Evolutionary conservation across 2,329 filamentous ascomycete species (phyloP), one percentile per base, ranked within the genome.

Genomic region (Thielaviopsis ethacetica): DNA sequence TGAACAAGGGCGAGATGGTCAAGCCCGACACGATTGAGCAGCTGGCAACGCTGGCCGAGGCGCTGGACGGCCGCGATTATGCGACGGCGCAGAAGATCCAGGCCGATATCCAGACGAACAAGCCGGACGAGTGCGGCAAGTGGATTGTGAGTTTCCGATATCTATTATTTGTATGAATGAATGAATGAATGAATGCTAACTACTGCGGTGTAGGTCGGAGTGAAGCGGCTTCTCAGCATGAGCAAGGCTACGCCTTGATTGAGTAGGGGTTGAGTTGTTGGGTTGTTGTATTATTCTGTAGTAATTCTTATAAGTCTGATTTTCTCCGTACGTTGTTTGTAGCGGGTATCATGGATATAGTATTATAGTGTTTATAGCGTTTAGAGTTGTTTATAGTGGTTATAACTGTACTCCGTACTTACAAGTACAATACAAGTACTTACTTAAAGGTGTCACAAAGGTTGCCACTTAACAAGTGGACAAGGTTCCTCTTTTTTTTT

Each of bases 1-100:
- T 98, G 53, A 98, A 97, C 77, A 97, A 97, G 64, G 86, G 91
- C 67, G 91, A 97, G 67, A 76, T 96, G 49, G 76, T 97, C 58
- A 87, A 86, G 73, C 81, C 86, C 1, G 84, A 87, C 66, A 96
- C 86, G 0, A 80, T 91, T 55, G 76, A 81, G 62, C 76, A 84
- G 67, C 75, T 91, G 65, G 75, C 76, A 9, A 74, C 82, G 65
- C 72, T 90, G 30, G 79, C 86, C 9, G 73, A 80, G 62, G 81
- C 85, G 26, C 71, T 94, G 58, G 80, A 86, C 65, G 70, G 74
- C 59, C 84, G 82, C 73, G 77, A 93, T 65, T 91, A 86, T 64
- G 78, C 82, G 50, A 75, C 74, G 26, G 87, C 87, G 2, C 76
- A 81, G 57, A 77, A 74, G 60, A 76, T 91, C 55, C 87, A 91